These are phyloP conservation scores for Beauveria rudraprayagi DNA, from an alignment of 2,329 filamentous ascomycete genomes.

Conservation along the genomic window DNA sequence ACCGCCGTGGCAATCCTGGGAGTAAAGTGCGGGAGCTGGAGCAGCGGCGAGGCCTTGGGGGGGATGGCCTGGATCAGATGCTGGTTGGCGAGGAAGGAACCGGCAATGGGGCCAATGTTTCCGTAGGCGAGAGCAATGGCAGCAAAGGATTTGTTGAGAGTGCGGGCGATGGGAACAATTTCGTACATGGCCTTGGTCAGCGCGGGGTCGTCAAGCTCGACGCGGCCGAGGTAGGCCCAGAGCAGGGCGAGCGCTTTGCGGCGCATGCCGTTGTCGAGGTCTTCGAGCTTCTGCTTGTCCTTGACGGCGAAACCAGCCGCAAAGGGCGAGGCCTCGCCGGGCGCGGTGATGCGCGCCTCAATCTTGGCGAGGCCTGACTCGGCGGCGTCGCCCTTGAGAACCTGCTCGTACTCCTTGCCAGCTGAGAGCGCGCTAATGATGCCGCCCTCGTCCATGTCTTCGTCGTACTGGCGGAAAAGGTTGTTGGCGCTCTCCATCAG, in stretches of 20 bases:
- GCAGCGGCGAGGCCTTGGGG: slow-evolving; percentile 74
- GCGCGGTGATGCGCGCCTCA: slow-evolving; percentile 68
- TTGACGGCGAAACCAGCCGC: slow-evolving; percentile 57
- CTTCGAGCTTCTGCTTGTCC: slow-evolving; percentile 68
- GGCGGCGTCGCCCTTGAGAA: slow-evolving; percentile 68
- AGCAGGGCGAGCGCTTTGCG: slow-evolving; percentile 83
- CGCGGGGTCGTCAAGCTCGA: slow-evolving; percentile 70
- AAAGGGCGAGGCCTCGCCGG: slow-evolving; percentile 43
- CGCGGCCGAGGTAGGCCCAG: slow-evolving; percentile 89
- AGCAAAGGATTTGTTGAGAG: slow-evolving; percentile 77
- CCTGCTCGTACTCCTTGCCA: slow-evolving; percentile 74
- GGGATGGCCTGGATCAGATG: slow-evolving; percentile 83
- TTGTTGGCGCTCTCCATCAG: slow-evolving; percentile 90
- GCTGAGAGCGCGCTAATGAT: slow-evolving; percentile 75
- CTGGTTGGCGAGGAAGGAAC: slow-evolving; percentile 76
- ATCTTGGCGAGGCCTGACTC: slow-evolving; percentile 76
- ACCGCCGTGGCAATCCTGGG: slow-evolving; percentile 56
- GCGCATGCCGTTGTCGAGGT: slow-evolving; percentile 70
- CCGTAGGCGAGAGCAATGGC: slow-evolving; percentile 84
- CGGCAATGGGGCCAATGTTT: slow-evolving; percentile 71
- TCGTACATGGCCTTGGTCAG: slow-evolving; percentile 84
- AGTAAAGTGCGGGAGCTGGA: slow-evolving; percentile 86
- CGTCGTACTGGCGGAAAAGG: slow-evolving; percentile 87
- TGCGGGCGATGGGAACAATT: slow-evolving; percentile 76
- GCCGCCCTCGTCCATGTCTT: slow-evolving; percentile 70